Percentiles rank a stretch among this genome's conserved stretches.
Conservation (phyloP, 2,329 filamentous ascomycete species). For the Chaetomiaceae sp. region DNA sequence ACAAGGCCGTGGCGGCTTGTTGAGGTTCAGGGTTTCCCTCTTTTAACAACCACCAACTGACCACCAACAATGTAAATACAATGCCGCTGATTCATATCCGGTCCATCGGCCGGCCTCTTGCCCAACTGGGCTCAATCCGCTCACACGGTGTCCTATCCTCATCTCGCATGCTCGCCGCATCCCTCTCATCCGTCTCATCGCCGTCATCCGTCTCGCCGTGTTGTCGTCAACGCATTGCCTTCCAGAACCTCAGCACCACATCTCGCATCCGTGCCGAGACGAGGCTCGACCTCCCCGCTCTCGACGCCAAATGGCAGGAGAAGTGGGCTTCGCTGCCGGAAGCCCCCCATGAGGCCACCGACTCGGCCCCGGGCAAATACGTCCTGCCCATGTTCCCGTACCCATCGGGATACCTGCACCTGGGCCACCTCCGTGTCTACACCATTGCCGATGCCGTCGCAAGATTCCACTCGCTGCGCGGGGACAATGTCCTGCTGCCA, state of each 20-base stretch:
- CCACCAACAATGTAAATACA: constrained; percentile 22
- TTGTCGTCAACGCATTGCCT: not conserved
- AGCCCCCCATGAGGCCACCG: constrained; percentile 2
- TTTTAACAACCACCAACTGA: not conserved
- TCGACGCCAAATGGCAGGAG: constrained; percentile 50
- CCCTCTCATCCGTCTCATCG: too few species aligned
- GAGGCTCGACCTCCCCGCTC: constrained; percentile 41
- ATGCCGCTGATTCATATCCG: constrained; percentile 29
- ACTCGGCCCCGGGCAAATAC: constrained; percentile 48
- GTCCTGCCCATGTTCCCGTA: constrained; percentile 92
- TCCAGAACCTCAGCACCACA: constrained; percentile 12
- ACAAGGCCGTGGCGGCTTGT: not conserved
- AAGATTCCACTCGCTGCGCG: constrained; percentile 69
- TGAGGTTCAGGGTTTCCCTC: not conserved
- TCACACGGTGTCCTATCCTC: not conserved
- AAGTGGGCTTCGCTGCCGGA: constrained; percentile 36
- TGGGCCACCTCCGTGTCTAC: constrained; percentile 84
- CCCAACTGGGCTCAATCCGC: constrained; percentile 17
- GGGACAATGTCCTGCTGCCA: constrained; percentile 72
- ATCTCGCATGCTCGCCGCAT: not conserved
- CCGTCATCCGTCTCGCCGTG: constrained; percentile 4
- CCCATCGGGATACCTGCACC: constrained; percentile 78
- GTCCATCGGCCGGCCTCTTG: constrained; percentile 27
- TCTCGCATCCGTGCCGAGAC: constrained; percentile 32
- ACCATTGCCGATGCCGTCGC: constrained; percentile 84